These are phyloP conservation scores for Eragrostis tef DNA, from an alignment of 202 grass and related monocot species.

Conservation along the genomic window DNA sequence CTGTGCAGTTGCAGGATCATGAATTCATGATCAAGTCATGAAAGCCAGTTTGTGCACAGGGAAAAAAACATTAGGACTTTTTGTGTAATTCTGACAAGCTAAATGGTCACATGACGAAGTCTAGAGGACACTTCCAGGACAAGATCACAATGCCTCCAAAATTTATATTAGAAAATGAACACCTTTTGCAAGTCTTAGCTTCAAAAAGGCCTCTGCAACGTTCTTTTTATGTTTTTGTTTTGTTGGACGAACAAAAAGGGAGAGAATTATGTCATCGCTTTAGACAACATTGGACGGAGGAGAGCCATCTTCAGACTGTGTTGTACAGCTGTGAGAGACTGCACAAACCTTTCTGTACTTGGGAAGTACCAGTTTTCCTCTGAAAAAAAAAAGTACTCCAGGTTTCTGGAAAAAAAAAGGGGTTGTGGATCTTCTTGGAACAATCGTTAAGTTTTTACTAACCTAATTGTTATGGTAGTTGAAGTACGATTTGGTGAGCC, in stretches of 20 bases:
- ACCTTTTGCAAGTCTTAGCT: conserved; percentile 25
- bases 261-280: conserved; percentile 41
- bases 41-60: conserved; percentile 5
- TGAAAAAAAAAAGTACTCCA: conserved; percentile 38
- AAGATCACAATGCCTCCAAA: conserved; percentile 16
- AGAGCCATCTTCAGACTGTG: conserved; percentile 46
- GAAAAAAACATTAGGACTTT: neutral
- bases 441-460: conserved; percentile 27
- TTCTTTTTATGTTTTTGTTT: conserved; percentile 33
- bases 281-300: conserved; percentile 50
- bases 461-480: conserved; percentile 31
- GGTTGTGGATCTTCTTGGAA: conserved; percentile 34
- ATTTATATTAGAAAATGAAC: neutral
- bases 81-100: conserved; percentile 37
- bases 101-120: conserved; percentile 2
- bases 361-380: conserved; percentile 29
- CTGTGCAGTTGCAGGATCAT: neutral
- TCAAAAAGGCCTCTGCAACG: conserved; percentile 28
- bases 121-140: neutral
- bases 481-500: conserved; percentile 36
- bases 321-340: conserved; percentile 42
- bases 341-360: conserved; percentile 23
- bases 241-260: conserved; percentile 43
- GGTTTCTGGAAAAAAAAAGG: conserved; percentile 35
- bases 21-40: conserved; percentile 24